phyloP scores from a whole-genome alignment of 805 yeast genomes.

The Metschnikowia bowlesiae region DNA sequence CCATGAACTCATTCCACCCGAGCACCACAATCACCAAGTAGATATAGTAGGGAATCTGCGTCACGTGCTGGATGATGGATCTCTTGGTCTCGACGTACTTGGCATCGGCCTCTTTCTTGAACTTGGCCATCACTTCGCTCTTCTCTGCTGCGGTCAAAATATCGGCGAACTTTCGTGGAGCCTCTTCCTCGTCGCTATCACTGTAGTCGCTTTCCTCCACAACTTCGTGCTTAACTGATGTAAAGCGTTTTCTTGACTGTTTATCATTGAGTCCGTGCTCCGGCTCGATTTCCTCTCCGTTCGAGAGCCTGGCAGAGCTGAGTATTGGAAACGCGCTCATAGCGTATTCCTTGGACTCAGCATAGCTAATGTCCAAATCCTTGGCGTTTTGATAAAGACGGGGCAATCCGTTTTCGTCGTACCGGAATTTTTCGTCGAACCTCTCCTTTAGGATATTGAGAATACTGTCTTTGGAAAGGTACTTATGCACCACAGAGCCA shows the following conservation, averaged over 20 bases:
- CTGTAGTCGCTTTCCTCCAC: slow-evolving; percentile 23
- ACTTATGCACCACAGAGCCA: slow-evolving; percentile 54
- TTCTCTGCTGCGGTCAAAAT: slow-evolving; percentile 57
- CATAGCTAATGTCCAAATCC: slow-evolving; percentile 67
- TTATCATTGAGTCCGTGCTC: slow-evolving; percentile 43
- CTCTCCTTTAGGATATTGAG: slow-evolving; percentile 64
- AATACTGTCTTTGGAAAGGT: slow-evolving; percentile 62
- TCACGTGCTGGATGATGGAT: slow-evolving; percentile 68
- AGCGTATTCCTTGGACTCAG: slow-evolving; percentile 56
- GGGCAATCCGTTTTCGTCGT: slow-evolving; percentile 79
- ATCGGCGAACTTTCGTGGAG: slow-evolving; percentile 46
- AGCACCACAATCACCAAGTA: slow-evolving; percentile 66
- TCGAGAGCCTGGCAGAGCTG: slow-evolving; percentile 49
- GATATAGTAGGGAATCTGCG: slow-evolving; percentile 81
- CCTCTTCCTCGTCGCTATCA: slow-evolving; percentile 17
- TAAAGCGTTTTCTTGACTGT: slow-evolving; percentile 18
- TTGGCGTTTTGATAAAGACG: slow-evolving; percentile 68
- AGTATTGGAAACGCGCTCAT: slow-evolving; percentile 55
- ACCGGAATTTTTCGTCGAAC: slow-evolving; percentile 80
- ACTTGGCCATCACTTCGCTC: slow-evolving; percentile 50
- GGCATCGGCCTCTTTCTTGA: slow-evolving; percentile 73
- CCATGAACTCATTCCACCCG: slow-evolving; percentile 96
- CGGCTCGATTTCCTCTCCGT: slow-evolving; percentile 57
- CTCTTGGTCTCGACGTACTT: slow-evolving; percentile 84
- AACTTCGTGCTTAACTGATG: slow-evolving; percentile 34